phyloP scores from a whole-genome alignment of 164 flowering plant species.

The Piper betle region DNA sequence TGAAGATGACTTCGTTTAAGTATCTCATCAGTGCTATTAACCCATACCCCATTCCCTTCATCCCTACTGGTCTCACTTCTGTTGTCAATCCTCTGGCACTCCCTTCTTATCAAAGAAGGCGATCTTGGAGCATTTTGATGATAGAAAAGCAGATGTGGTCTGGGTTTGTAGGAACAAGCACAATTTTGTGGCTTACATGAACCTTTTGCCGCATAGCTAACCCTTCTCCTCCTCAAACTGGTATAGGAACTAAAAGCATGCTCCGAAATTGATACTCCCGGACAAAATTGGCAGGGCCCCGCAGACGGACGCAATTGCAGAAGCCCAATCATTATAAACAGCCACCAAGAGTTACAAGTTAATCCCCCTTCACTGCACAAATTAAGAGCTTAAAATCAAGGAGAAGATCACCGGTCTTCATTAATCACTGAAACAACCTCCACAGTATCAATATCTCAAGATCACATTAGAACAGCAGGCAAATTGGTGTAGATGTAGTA shows the following conservation, averaged over 20 bases:
- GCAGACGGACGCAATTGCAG: neutral
- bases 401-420: too few relatives aligned
- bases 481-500: too few relatives aligned
- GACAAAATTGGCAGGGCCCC: conserved; percentile 1
- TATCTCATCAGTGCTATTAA: conserved; percentile 6
- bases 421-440: too few relatives aligned
- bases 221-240: conserved; percentile 7
- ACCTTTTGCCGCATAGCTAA: conserved; percentile 1
- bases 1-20: conserved; percentile 7
- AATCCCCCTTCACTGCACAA: neutral
- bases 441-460: too few relatives aligned
- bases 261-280: conserved; percentile 9
- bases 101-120: conserved; percentile 16
- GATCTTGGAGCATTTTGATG: conserved; percentile 2
- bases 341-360: neutral
- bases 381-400: neutral
- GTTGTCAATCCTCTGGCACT: conserved; percentile 34
- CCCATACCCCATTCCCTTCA: conserved; percentile 20
- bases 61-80: conserved; percentile 20
- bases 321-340: neutral
- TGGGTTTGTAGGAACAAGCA: conserved; percentile 5
- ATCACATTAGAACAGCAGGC: too few relatives aligned
- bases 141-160: conserved; percentile 2
- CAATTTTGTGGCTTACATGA: conserved; percentile 9
- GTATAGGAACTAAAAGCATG: conserved; percentile 8